phyloP scores from a whole-genome alignment of 176 grass and related monocot genomes.

The Calamus simplicifolius region DNA sequence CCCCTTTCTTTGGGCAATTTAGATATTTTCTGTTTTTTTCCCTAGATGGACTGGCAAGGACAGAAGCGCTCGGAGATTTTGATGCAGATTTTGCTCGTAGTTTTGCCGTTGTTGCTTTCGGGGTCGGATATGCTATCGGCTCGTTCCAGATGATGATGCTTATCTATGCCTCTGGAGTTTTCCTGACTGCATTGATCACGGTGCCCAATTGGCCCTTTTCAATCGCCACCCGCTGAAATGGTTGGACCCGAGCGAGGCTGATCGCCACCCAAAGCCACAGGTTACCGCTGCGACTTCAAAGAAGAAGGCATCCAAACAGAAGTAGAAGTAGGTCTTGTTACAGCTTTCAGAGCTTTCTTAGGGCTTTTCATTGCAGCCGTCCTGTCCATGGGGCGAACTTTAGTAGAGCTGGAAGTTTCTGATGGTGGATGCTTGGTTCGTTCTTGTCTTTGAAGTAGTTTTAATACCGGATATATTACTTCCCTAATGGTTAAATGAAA shows the following conservation, averaged over 20 bases:
- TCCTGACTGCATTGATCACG: conserved; percentile 65
- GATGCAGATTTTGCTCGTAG: conserved; percentile 87
- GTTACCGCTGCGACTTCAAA: conserved; percentile 23
- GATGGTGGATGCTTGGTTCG: no score
- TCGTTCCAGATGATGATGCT: conserved; percentile 85
- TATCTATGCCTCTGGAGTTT: conserved; percentile 69
- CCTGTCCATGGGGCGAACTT: no score
- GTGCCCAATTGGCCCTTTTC: conserved; percentile 88
- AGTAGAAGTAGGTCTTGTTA: conserved; percentile 24
- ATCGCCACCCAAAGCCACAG: conserved; percentile 74
- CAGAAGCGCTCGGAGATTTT: conserved; percentile 84
- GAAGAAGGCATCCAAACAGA: conserved; percentile 79
- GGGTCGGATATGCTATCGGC: conserved; percentile 38
- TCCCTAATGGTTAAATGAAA: no score
- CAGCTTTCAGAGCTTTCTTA: no score
- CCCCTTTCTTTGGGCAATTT: no score
- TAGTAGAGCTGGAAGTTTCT: no score
- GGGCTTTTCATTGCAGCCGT: no score
- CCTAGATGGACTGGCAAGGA: conserved; percentile 91
- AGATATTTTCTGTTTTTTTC: neutral
- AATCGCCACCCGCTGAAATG: conserved; percentile 74
- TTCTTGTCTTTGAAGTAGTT: no score
- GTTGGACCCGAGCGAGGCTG: conserved; percentile 61
- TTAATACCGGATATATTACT: no score
- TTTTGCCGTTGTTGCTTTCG: conserved; percentile 53